A percentile compares a stretch with the other conserved stretches of the same genome.
phyloP scores from a whole-genome alignment of 2,329 filamentous ascomycete genomes.

The Pseudogymnoascus sp. region DNA sequence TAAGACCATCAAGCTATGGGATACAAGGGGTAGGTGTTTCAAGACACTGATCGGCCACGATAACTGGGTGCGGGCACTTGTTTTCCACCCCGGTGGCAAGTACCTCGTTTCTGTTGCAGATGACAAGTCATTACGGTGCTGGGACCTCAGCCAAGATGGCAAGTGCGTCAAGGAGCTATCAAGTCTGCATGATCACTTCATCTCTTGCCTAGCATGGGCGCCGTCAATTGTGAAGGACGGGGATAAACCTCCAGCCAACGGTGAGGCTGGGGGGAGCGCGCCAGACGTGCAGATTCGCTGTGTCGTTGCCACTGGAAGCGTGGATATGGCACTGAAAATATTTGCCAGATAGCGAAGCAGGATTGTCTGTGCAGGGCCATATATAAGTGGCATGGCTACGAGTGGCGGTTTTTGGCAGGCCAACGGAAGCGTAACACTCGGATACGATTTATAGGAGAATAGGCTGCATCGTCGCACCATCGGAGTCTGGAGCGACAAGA shows the following conservation, averaged over 20 bases:
- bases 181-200: conserved; percentile 74
- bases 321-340: conserved; percentile 70
- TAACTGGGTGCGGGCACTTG: conserved; percentile 81
- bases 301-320: conserved; percentile 78
- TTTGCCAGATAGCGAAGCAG: conserved; percentile 46
- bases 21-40: conserved; percentile 72
- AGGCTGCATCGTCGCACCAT: neutral
- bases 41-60: conserved; percentile 82
- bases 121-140: conserved; percentile 87
- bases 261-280: conserved; percentile 36
- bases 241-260: conserved; percentile 29
- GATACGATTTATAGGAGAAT: neutral
- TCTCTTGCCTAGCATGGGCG: conserved; percentile 82
- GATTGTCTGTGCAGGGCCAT: neutral
- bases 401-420: neutral
- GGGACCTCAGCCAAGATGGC: conserved; percentile 85
- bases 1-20: conserved; percentile 86
- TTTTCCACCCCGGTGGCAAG: conserved; percentile 87
- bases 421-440: neutral
- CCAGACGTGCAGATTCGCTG: conserved; percentile 59
- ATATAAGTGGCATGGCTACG: neutral
- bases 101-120: conserved; percentile 80
- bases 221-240: conserved; percentile 61
- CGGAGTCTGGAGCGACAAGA: neutral
- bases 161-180: conserved; percentile 77